Evolutionary conservation across 2,329 filamentous ascomycete species (phyloP), one percentile per base, ranked within the genome.

Genomic region (Penicillium freii): DNA sequence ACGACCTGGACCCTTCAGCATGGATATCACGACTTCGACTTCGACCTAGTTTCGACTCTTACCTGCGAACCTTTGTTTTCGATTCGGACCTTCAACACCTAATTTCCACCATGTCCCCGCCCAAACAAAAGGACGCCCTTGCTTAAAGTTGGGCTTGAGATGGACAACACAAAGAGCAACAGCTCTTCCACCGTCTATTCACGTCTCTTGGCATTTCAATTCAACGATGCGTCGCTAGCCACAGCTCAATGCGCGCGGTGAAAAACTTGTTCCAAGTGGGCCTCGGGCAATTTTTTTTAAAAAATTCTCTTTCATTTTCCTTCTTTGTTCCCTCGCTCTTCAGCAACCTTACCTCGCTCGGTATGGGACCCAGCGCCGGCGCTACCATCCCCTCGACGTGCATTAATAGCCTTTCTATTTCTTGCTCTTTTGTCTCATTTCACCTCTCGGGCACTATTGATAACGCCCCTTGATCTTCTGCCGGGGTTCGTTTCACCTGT

Each of bases 11-110:
- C 56, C 51, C 57, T 65, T 65, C 63, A 60, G 62, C 63, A 71
- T 68, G 70, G 65, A 69, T 71, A 69, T 69, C 62, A 72, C 66
- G 69, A 73, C 66, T 62, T 27, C 25, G 60, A 63, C 43, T 53
- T 65, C 62, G 61, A 67, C 51, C 57, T 61, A 59, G 60, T 67
- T 66, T 65, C 63, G 59, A 62, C 61, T 66, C 56, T 33, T 17
- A 23, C 34, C 25, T 45, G 61, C 62, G 66, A 66, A 63, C 51
- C 65, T 65, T 63, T 66, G 45, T 57, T 60, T 54, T 62, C 56
- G 48, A 66, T 51, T 59, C 60, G 48, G 50, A 54, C 44, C 33
- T 48, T 57, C 38, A 52, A 40, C 51, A 58, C 53, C 48, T 66
- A 64, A 62, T 62, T 55, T 49, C 17, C 39, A 19, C 45, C 4